phyloP scores from a whole-genome alignment of 768 basidiomycete species.

The Tephrocybe sp. region DNA sequence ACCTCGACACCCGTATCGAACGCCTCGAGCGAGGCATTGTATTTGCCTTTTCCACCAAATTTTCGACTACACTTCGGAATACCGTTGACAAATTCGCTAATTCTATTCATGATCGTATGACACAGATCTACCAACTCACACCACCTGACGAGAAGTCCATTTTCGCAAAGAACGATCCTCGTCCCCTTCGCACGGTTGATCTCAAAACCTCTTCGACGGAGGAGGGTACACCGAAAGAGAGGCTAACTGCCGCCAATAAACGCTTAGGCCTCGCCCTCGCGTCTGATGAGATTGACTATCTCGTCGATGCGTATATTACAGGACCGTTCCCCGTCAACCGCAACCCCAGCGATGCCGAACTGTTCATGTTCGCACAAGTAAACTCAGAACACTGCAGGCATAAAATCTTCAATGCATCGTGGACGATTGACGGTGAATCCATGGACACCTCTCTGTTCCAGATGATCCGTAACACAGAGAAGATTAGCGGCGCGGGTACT shows the following conservation, averaged over 20 bases:
- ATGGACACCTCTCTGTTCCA: conserved; percentile 80
- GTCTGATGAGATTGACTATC: conserved; percentile 86
- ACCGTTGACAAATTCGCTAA: conserved; percentile 57
- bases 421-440: conserved; percentile 77
- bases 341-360: conserved; percentile 93
- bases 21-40: conserved; percentile 84
- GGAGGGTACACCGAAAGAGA: conserved; percentile 48
- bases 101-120: conserved; percentile 95
- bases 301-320: conserved; percentile 84
- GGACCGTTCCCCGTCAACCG: conserved; percentile 64
- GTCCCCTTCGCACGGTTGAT: conserved; percentile 19
- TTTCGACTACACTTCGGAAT: conserved; percentile 36
- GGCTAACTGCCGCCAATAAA: conserved; percentile 74
- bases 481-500: conserved; percentile 68
- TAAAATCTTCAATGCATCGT: conserved; percentile 98
- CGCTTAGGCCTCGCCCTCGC: conserved; percentile 89
- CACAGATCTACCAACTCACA: conserved; percentile 65
- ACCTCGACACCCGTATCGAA: conserved; percentile 66
- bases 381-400: conserved; percentile 99
- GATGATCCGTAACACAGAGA: conserved; percentile 97
- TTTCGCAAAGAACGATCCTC: conserved; percentile 59
- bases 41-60: conserved; percentile 54
- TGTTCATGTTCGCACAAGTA: conserved; percentile 99
- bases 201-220: conserved; percentile 45
- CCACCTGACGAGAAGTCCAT: conserved; percentile 56